Evolutionary conservation across 331 rosid species (phyloP).

Genomic region (Cydonia oblonga): DNA sequence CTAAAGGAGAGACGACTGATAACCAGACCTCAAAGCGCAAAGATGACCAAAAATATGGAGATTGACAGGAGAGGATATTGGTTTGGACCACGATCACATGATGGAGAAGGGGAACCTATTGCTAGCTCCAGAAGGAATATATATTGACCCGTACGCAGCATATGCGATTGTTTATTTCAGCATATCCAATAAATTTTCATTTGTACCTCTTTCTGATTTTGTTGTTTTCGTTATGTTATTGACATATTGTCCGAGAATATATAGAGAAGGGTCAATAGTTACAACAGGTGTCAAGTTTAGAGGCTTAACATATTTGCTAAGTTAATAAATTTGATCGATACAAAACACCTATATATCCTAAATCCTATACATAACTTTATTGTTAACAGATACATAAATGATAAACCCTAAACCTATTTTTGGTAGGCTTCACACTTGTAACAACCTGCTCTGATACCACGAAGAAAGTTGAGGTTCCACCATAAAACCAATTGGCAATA

Average conservation of each 20-base stretch:
- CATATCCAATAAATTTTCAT: slow-evolving; percentile 4
- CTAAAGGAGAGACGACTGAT: not conserved
- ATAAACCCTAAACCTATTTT: not conserved
- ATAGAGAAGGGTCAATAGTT: not conserved
- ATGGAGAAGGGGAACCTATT: slow-evolving; percentile 9
- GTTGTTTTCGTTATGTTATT: not conserved
- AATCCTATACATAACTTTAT: not conserved
- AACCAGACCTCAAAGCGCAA: not conserved
- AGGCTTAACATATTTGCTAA: not conserved
- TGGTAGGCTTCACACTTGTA: too few species aligned
- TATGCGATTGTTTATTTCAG: slow-evolving; percentile 17
- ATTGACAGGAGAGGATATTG: not conserved
- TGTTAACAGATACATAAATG: not conserved
- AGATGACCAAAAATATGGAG: not conserved
- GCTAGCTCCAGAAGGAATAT: not conserved
- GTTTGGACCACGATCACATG: slow-evolving; percentile 16
- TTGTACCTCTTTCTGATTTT: not conserved
- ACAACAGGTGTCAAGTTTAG: not conserved
- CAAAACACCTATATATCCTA: not conserved
- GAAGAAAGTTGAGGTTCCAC: too few species aligned
- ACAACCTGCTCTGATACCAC: too few species aligned
- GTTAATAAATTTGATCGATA: not conserved
- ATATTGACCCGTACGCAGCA: slow-evolving; percentile 9
- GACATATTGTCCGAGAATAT: not conserved
- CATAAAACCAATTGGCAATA: too few species aligned